phyloP scores from a whole-genome alignment of 1,284 basidiomycete species.

The Marasmius tenuissimus region DNA sequence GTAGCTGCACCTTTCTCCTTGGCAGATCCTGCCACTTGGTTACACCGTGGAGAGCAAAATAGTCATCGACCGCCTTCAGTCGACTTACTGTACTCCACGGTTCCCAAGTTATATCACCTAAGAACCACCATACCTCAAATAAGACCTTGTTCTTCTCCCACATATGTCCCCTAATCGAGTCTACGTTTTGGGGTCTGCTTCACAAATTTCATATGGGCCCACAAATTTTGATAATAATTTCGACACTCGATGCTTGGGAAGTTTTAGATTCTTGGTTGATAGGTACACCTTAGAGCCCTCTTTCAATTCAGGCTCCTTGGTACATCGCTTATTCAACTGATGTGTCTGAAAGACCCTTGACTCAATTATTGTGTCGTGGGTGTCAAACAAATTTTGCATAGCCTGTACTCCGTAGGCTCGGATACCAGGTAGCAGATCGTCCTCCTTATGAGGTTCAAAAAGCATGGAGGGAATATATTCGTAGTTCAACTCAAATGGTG shows the following conservation, averaged over 20 bases:
- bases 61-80: no score
- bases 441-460: no score
- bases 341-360: constrained; percentile 23
- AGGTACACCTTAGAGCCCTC: constrained; percentile 14
- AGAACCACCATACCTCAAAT: no score
- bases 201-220: no score
- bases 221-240: constrained; percentile 19
- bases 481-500: constrained; percentile 36
- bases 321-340: constrained; percentile 21
- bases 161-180: no score
- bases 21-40: no score
- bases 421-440: not conserved
- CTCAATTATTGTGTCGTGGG: constrained; percentile 30
- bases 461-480: constrained; percentile 12
- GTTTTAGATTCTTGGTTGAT: constrained; percentile 26
- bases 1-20: no score
- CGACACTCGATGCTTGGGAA: constrained; percentile 25
- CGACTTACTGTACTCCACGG: no score
- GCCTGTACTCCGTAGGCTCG: not conserved
- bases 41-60: no score
- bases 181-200: no score
- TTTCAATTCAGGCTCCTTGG: constrained; percentile 4
- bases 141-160: no score
- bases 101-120: no score
- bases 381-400: constrained; percentile 18